Conservation (phyloP, 306 rosid species). For the Boehmeria nivea region DNA sequence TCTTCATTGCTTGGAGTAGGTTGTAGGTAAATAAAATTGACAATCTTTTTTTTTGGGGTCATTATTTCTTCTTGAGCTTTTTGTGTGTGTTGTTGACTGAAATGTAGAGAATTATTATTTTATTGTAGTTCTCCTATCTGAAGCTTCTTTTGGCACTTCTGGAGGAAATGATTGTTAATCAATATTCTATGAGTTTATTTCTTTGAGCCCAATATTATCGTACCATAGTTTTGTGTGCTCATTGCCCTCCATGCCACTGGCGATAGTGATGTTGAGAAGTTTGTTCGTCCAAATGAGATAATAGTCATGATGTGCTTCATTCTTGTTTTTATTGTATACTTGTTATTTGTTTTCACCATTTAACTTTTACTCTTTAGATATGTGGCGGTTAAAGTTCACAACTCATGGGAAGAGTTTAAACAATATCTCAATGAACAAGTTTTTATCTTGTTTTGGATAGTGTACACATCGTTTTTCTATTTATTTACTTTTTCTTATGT, state of each 20-base stretch:
- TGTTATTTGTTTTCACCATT: constrained; percentile 34
- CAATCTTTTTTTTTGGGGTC: too few relatives aligned
- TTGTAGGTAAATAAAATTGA: too few relatives aligned
- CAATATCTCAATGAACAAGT: constrained; percentile 77
- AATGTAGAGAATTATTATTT: too few relatives aligned
- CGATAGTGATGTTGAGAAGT: neutral
- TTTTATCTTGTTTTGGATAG: constrained; percentile 18
- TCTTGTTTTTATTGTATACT: neutral
- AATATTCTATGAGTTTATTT: too few relatives aligned
- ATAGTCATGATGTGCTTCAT: neutral
- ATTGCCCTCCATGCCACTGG: neutral
- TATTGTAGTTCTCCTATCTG: too few relatives aligned
- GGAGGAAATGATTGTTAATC: too few relatives aligned
- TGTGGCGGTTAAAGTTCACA: constrained; percentile 82
- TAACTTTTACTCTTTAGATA: constrained; percentile 44
- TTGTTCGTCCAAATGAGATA: neutral
- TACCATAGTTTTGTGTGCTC: neutral
- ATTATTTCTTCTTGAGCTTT: too few relatives aligned
- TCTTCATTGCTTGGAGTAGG: too few relatives aligned
- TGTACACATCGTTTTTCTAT: neutral
- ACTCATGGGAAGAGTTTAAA: constrained; percentile 67
- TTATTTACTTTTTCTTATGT: constrained; percentile 4
- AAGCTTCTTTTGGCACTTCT: too few relatives aligned
- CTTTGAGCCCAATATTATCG: too few relatives aligned
- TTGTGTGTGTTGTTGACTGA: too few relatives aligned